Evolutionary conservation across 768 basidiomycete genomes (phyloP).

Genomic region (Coprinopsis marcescibilis): DNA sequence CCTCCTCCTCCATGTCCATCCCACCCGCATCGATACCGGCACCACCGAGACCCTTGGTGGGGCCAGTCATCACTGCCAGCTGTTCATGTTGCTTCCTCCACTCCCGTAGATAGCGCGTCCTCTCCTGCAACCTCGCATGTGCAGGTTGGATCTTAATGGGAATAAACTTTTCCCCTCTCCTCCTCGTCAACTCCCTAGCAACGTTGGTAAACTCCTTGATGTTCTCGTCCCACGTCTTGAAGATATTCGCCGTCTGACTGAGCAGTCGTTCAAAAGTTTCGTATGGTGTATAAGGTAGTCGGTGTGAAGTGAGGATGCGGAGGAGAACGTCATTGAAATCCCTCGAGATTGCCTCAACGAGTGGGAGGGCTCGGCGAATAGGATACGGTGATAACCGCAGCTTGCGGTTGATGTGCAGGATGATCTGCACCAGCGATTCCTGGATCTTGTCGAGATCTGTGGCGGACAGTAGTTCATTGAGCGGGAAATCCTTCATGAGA

Average conservation of each 20-base stretch:
- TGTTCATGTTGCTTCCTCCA: conserved; percentile 99
- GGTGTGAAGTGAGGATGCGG: conserved; percentile 83
- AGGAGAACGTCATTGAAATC: conserved; percentile 96
- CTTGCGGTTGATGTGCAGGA: conserved; percentile 92
- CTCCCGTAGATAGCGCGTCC: conserved; percentile 78
- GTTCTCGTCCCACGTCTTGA: conserved; percentile 82
- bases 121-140: conserved; percentile 87
- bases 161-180: conserved; percentile 88
- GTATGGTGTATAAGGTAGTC: conserved; percentile 91
- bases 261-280: conserved; percentile 89
- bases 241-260: conserved; percentile 66
- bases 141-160: conserved; percentile 93
- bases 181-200: conserved; percentile 87
- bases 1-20: conserved; percentile 98
- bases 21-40: conserved; percentile 76
- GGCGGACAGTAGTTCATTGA: conserved; percentile 93
- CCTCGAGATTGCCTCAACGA: conserved; percentile 95
- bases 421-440: conserved; percentile 82
- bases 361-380: conserved; percentile 89
- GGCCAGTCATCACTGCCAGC: conserved; percentile 93
- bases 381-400: conserved; percentile 96
- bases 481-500: conserved; percentile 97
- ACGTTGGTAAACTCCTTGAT: conserved; percentile 93
- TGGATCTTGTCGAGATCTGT: conserved; percentile 95
- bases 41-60: conserved; percentile 77